Evolutionary conservation across 805 yeast genomes (phyloP).

Genomic region (Candida chauliodis): DNA sequence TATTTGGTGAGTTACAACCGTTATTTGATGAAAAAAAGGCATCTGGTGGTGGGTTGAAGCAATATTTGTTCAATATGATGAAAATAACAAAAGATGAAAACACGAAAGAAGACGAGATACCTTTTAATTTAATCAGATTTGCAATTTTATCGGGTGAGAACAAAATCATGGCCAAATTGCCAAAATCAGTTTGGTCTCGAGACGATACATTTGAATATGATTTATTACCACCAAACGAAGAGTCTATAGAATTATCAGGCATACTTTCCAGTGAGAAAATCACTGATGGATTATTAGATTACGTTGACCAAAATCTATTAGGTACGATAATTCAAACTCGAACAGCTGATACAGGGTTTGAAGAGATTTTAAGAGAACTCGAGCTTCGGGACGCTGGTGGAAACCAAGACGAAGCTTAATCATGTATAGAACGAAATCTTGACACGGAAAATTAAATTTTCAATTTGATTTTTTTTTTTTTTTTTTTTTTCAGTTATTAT

Average conservation of each 20-base stretch:
- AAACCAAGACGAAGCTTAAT: not conserved
- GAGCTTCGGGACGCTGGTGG: conserved; percentile 11
- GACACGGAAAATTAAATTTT: no score
- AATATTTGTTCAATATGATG: conserved; percentile 8
- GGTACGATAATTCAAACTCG: conserved; percentile 39
- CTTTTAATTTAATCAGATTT: conserved; percentile 62
- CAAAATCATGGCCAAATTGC: conserved; percentile 66
- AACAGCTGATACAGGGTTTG: conserved; percentile 24
- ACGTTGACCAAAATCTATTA: conserved; percentile 45
- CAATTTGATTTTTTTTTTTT: no score
- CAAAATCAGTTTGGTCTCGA: conserved; percentile 55
- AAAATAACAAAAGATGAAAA: conserved; percentile 5
- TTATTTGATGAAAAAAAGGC: conserved; percentile 12
- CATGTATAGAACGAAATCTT: no score
- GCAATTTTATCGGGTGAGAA: conserved; percentile 70
- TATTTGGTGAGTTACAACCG: conserved; percentile 38
- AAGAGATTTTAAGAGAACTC: conserved; percentile 20
- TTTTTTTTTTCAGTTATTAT: no score
- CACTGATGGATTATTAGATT: conserved; percentile 34
- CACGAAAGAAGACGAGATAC: conserved; percentile 33
- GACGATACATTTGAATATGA: conserved; percentile 69
- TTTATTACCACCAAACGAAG: conserved; percentile 58
- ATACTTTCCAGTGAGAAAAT: conserved; percentile 10
- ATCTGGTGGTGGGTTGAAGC: not conserved
- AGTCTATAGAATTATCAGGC: conserved; percentile 36